phyloP scores from a whole-genome alignment of 148 eudicot species.

The Limonium bicolor region DNA sequence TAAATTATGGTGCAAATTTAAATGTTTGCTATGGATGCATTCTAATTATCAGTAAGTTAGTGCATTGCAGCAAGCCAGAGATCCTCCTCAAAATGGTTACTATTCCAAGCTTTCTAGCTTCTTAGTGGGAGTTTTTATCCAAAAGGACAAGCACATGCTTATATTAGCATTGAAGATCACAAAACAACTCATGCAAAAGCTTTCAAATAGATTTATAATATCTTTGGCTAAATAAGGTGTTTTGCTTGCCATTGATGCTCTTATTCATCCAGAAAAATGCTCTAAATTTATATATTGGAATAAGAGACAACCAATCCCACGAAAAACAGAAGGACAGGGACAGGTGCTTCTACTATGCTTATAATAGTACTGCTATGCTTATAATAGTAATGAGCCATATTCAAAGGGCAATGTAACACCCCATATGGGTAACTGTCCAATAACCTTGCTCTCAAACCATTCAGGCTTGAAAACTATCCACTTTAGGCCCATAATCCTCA shows the following conservation, averaged over 20 bases:
- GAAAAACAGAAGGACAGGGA: constrained; percentile 19
- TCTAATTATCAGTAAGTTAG: constrained; percentile 57
- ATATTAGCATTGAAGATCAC: constrained; percentile 56
- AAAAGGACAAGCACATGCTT: constrained; percentile 66
- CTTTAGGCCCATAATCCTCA: no score
- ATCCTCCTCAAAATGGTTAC: constrained; percentile 41
- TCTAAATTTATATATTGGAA: constrained; percentile 24
- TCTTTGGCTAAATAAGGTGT: constrained; percentile 85
- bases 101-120: no score
- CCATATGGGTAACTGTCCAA: no score
- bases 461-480: no score
- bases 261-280: constrained; percentile 33
- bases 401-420: no score
- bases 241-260: constrained; percentile 52
- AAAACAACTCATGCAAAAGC: constrained; percentile 64
- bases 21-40: constrained; percentile 71
- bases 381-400: no score
- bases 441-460: no score
- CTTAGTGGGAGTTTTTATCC: constrained; percentile 67
- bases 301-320: constrained; percentile 20
- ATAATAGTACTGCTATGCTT: constrained; percentile 23
- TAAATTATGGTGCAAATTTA: constrained; percentile 55
- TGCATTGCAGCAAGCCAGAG: constrained; percentile 53
- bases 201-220: constrained; percentile 31
- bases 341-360: constrained; percentile 64